Evolutionary conservation across 139 green algal genomes (phyloP), one percentile per base, ranked within the genome.

Genomic region (Limnomonas spitsbergensis): DNA sequence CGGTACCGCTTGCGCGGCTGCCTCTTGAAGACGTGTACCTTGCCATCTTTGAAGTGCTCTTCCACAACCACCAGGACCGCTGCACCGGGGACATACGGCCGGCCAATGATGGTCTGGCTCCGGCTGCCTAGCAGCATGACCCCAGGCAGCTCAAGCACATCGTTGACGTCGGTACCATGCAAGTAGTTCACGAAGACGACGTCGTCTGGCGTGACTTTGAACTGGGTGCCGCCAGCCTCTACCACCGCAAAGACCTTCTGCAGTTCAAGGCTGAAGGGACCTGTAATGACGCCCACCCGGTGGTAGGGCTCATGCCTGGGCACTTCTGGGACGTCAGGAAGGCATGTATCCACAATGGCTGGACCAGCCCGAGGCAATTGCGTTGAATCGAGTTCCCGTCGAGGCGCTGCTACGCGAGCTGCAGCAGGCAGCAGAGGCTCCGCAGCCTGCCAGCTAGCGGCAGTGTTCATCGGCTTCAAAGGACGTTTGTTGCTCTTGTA

Each of bases 1-100:
- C 34, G 66, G 67, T 89, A 88, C 24, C 78, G 69, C 79, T 91
- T 89, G 20, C 76, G 66, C 4, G 36, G n/a, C 52, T 88, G 83
- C 69, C 84, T 87, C 77, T 89, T 89, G 80, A 88, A 89, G 34
- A 88, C 82, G 47, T 86, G 77, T 42, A 87, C 75, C 78, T 90
- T 90, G 53, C 82, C 75, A 31, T 90, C 85, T 6, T 71, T 69
- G 26, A 90, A 86, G 38, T 82, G 79, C 54, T 88, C 82, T 67
- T 90, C 85, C 35, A 90, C 85, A 20, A 75, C 82, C 26, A 76
- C 82, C 14, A 87, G 69, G 27, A 88, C 85, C 0, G 4, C 53
- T 1, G 78, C 80, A 0, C 78, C 85, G 4, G 86, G 83, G 2
- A 88, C 53, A 67, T 78, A 85, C 0, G 86, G 86, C 76, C 86